Conservation (phyloP, 2,329 filamentous ascomycete genomes). For the Trichoderma pleuroti region DNA sequence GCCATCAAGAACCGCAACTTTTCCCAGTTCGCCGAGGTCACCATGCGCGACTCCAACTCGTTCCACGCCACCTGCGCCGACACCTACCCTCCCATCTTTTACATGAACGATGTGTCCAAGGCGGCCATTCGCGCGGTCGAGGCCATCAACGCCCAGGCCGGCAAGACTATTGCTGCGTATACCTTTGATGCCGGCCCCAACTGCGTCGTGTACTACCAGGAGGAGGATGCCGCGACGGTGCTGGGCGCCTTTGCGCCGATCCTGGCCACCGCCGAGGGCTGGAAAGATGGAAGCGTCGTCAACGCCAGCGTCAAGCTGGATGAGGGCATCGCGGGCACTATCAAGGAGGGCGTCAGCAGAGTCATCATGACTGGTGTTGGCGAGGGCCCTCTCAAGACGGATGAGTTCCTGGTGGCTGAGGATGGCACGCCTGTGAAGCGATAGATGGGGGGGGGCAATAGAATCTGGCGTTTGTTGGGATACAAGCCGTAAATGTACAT, state of each 20-base stretch:
- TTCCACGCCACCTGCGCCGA: slow-evolving; percentile 96
- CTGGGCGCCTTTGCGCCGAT: slow-evolving; percentile 74
- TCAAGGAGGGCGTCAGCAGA: slow-evolving; percentile 78
- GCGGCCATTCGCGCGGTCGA: slow-evolving; percentile 88
- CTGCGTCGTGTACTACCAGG: slow-evolving; percentile 91
- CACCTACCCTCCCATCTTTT: slow-evolving; percentile 96
- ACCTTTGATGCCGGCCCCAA: slow-evolving; percentile 98
- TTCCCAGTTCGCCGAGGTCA: slow-evolving; percentile 78
- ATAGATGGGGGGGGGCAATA: slow-evolving; percentile 19
- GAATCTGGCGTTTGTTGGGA: slow-evolving; percentile 6
- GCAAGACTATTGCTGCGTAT: slow-evolving; percentile 81
- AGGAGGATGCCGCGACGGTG: slow-evolving; percentile 69
- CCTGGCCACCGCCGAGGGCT: slow-evolving; percentile 64
- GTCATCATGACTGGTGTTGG: slow-evolving; percentile 91
- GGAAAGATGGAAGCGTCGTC: slow-evolving; percentile 58
- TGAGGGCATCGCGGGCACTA: slow-evolving; percentile 57
- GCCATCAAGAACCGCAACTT: slow-evolving; percentile 80
- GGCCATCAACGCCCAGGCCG: slow-evolving; percentile 76
- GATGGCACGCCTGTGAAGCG: slow-evolving; percentile 50
- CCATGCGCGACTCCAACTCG: slow-evolving; percentile 94
- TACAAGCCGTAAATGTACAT: not conserved
- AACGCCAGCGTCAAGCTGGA: slow-evolving; percentile 58
- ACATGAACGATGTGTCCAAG: slow-evolving; percentile 90
- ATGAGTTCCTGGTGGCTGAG: slow-evolving; percentile 71
- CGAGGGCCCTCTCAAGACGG: slow-evolving; percentile 77